phyloP scores from a whole-genome alignment of 306 rosid species.

The Oxytropis ochrocephala region DNA sequence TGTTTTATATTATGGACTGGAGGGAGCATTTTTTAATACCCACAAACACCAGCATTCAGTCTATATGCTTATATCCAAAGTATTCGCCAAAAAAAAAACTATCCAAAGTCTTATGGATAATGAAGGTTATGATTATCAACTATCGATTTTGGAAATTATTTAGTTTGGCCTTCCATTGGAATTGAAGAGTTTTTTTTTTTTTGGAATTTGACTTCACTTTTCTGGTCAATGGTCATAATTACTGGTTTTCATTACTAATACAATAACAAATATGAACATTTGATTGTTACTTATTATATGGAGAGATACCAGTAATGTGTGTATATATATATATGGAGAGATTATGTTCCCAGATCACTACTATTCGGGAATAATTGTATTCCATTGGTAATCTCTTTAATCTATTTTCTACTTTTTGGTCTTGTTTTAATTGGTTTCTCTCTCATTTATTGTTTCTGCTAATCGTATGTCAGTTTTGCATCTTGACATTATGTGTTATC shows the following conservation, averaged over 20 bases:
- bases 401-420: background rate
- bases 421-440: background rate
- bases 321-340: conserved; percentile 2
- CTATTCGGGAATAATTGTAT: background rate
- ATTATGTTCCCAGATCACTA: background rate
- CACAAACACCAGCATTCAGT: conserved; percentile 1
- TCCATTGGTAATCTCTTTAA: background rate
- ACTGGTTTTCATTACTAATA: background rate
- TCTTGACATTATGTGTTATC: conserved; percentile 5
- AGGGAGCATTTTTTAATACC: background rate
- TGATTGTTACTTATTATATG: background rate
- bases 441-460: background rate
- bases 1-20: no score
- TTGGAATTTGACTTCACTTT: background rate
- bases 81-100: no score
- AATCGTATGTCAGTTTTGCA: conserved; percentile 7
- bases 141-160: background rate
- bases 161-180: conserved; percentile 12
- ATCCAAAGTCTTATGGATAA: background rate
- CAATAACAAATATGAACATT: conserved; percentile 1
- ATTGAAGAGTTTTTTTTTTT: background rate
- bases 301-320: no score
- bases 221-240: background rate
- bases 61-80: no score
- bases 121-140: background rate